These are phyloP conservation scores for Populus nigra DNA, from an alignment of 345 rosid genomes.

Conservation along the genomic window DNA sequence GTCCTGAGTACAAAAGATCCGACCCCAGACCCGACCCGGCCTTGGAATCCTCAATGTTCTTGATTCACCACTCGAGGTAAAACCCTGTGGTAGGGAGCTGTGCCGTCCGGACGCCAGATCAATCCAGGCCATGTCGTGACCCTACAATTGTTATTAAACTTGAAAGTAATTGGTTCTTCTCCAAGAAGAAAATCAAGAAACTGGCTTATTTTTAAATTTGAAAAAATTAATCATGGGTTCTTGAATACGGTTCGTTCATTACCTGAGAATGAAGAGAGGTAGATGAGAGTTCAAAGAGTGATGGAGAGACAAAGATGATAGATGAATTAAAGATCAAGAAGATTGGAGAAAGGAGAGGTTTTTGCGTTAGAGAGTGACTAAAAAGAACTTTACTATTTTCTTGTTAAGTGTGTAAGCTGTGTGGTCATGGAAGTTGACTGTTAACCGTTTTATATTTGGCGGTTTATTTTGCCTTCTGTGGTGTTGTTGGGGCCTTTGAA, in stretches of 20 bases:
- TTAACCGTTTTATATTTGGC: not conserved
- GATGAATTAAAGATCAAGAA: constrained; percentile 20
- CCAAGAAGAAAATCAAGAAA: constrained; percentile 21
- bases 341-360: not conserved
- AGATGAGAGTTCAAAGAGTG: not conserved
- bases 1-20: constrained; percentile 54
- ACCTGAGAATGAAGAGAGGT: not conserved
- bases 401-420: not conserved
- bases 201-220: not conserved
- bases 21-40: constrained; percentile 92
- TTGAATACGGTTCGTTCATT: not conserved
- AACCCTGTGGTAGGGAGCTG: constrained; percentile 81
- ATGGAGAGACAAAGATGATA: constrained; percentile 23
- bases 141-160: constrained; percentile 71
- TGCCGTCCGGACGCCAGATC: constrained; percentile 63
- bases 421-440: not conserved
- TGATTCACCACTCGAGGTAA: constrained; percentile 59
- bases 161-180: constrained; percentile 54
- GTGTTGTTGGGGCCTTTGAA: not conserved
- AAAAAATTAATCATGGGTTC: not conserved
- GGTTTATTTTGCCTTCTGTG: not conserved
- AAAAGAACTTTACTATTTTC: constrained; percentile 37
- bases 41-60: constrained; percentile 49
- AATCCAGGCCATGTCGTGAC: constrained; percentile 79
- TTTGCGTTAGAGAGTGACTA: constrained; percentile 2